A percentile compares a stretch with the other conserved stretches of the same genome.
Conservation (phyloP, 2,329 filamentous ascomycete genomes). For the Aspergillus phoenicis region DNA sequence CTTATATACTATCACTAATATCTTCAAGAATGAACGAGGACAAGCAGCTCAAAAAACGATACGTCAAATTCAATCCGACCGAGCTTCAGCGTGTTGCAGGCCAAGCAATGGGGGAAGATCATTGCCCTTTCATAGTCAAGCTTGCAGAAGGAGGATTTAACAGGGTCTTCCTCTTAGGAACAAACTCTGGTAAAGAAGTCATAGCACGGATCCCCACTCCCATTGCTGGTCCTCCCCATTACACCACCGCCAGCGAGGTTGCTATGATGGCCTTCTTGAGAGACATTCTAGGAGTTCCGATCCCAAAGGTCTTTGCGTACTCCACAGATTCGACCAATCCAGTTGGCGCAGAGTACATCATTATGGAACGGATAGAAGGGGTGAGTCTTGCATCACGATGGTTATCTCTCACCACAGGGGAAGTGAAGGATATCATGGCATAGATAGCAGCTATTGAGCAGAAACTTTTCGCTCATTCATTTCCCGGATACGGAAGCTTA, state of each 20-base stretch:
- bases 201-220: conserved; percentile 34
- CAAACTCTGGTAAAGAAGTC: conserved; percentile 27
- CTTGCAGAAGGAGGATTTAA: conserved; percentile 32
- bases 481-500: conserved; percentile 33
- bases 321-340: conserved; percentile 39
- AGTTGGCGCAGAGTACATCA: conserved; percentile 46
- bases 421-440: conserved; percentile 29
- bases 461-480: conserved; percentile 30
- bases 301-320: conserved; percentile 42
- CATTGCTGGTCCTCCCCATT: conserved; percentile 30
- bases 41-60: conserved; percentile 24
- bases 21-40: conserved; percentile 23
- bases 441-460: conserved; percentile 30
- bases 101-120: conserved; percentile 24
- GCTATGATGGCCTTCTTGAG: conserved; percentile 32
- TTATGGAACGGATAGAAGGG: conserved; percentile 46
- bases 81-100: conserved; percentile 28
- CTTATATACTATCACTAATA: no score
- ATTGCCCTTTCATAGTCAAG: conserved; percentile 25
- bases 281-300: conserved; percentile 34
- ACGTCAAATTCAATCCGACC: conserved; percentile 24
- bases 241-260: conserved; percentile 33
- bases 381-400: conserved; percentile 32
- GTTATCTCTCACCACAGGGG: conserved; percentile 29
- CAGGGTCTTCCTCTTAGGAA: conserved; percentile 31